Percentiles rank a stretch among this genome's conserved stretches.
Conservation (phyloP, 208 protist species). For the Crithidia brevicula region DNA sequence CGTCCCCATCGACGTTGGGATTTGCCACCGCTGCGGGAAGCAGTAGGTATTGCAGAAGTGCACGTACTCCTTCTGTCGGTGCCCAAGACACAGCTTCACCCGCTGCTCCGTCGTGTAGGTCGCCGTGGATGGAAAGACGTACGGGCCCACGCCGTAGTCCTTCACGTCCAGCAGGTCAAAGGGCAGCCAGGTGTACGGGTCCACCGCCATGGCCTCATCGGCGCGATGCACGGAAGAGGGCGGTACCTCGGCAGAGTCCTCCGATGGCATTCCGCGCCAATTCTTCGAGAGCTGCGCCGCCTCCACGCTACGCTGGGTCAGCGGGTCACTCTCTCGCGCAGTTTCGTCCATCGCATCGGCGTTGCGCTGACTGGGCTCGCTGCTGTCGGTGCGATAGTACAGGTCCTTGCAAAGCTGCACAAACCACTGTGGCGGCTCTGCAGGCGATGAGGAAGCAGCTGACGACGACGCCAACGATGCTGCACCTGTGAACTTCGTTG, state of each 20-base stretch:
- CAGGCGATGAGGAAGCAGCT: slow-evolving; percentile 4
- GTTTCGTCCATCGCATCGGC: slow-evolving; percentile 39
- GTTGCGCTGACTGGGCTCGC: neutral
- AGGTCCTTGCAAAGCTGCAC: slow-evolving; percentile 79
- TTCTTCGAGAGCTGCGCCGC: neutral
- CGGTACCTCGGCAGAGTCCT: no score
- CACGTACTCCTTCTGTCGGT: slow-evolving; percentile 84
- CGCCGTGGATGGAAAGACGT: slow-evolving; percentile 60
- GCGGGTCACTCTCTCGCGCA: slow-evolving; percentile 41
- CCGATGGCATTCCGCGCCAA: neutral
- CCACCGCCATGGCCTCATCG: slow-evolving; percentile 17
- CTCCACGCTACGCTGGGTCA: slow-evolving; percentile 9
- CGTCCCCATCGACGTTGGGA: slow-evolving; percentile 89
- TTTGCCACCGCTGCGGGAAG: slow-evolving; percentile 86
- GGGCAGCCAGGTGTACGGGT: slow-evolving; percentile 80
- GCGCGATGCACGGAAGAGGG: slow-evolving; percentile 24
- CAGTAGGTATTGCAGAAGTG: slow-evolving; percentile 88
- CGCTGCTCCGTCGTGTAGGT: slow-evolving; percentile 72
- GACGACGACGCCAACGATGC: neutral
- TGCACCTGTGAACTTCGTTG: slow-evolving; percentile 22
- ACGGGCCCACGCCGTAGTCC: slow-evolving; percentile 72
- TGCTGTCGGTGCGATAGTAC: slow-evolving; percentile 73
- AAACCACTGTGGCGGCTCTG: slow-evolving; percentile 76
- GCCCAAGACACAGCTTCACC: slow-evolving; percentile 65
- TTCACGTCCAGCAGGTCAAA: slow-evolving; percentile 81